Evolutionary conservation across 768 basidiomycete genomes (phyloP).

Genomic region (Termitomyces sp.): DNA sequence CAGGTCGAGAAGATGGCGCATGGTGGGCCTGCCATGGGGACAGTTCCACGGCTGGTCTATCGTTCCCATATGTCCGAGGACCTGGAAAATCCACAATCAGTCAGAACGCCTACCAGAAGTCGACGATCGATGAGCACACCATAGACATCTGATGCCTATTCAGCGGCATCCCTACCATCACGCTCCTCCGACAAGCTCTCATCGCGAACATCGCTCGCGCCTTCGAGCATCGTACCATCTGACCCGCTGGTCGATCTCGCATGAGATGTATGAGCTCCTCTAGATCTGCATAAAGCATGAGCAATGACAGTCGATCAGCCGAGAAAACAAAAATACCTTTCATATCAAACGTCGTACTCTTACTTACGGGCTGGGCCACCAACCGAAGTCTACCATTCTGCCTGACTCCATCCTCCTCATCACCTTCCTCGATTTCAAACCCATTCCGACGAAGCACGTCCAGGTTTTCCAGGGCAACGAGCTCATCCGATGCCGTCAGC

Average conservation of each 20-base stretch:
- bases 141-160: conserved; percentile 72
- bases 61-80: conserved; percentile 76
- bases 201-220: conserved; percentile 95
- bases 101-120: background rate
- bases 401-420: conserved; percentile 32
- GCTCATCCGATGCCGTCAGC: conserved; percentile 85
- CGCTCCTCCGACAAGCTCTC: conserved; percentile 92
- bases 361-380: conserved; percentile 85
- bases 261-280: conserved; percentile 90
- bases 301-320: background rate
- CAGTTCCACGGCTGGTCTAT: conserved; percentile 89
- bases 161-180: conserved; percentile 91
- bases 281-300: conserved; percentile 53
- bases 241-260: conserved; percentile 68
- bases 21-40: conserved; percentile 82
- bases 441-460: conserved; percentile 84
- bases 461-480: conserved; percentile 82
- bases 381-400: conserved; percentile 51
- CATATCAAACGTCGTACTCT: conserved; percentile 83
- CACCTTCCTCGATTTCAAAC: conserved; percentile 70
- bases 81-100: conserved; percentile 31
- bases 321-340: conserved; percentile 52
- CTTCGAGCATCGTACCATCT: conserved; percentile 90
- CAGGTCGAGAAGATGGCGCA: conserved; percentile 69
- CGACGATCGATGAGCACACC: conserved; percentile 34